Base-by-base conservation (phyloP, 2,329 filamentous ascomycete genomes). In the Aulographum hederae region DNA sequence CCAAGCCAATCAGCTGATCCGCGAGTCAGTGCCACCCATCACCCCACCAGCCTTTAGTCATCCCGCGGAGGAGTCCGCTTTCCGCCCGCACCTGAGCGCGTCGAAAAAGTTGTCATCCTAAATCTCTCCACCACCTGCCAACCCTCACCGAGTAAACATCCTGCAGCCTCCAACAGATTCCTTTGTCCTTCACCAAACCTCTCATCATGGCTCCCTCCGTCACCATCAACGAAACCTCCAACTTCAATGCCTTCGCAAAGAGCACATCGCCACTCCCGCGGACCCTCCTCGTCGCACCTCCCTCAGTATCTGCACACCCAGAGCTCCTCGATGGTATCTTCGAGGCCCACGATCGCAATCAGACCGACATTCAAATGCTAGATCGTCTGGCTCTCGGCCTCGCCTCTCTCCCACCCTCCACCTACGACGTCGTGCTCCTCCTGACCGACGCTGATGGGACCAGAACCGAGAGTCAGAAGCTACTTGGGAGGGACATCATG, bases 281-380 rank as follows among this genome's bases (percentile, higher is more conserved):
- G 53, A 86, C 76, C 19, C 74, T 93, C 39, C 73, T 93, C 26
- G 74, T 95, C 38, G 84, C 86, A 19, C 86, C 89, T 32, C 85
- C 89, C 10, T 92, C 84, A 16, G 69, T 95, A 45, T 77, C 89
- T 42, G 72, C 81, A 34, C 78, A 92, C 54, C 80, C 85, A 42
- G 75, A 81, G 42, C 73, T 73, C 45, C 66, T 95, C 41, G 68
- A 72, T 40, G 60, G 62, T 41, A 63, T 89, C 38, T 69, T 92
- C 46, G 63, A 72, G 36, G 61, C 71, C 35, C 73, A 81, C 58
- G 73, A 89, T 52, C 76, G 82, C 48, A 60, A 66, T 39, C 62
- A 67, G 28, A 86, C 84, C 38, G 89, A 98, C 50, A 65, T 98
- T 32, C 89, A 95, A 55, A 98, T 98, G 89, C 78, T 98, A 38